phyloP scores from a whole-genome alignment of 257 asterid species.

The Anisodus acutangulus region DNA sequence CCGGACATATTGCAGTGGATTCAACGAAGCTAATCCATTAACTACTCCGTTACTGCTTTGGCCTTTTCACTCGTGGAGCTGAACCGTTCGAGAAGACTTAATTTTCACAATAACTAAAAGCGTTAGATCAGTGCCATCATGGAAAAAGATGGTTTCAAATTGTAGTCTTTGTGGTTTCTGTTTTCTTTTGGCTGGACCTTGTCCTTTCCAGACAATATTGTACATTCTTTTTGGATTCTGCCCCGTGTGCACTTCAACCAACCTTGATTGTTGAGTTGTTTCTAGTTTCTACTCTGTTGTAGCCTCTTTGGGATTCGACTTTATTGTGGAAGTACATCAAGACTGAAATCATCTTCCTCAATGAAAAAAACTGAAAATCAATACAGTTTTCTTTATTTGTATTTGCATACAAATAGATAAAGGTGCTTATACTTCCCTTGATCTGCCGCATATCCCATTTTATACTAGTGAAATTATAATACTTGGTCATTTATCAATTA shows the following conservation, averaged over 20 bases:
- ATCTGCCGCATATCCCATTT: neutral
- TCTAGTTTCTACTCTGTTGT: conserved; percentile 32
- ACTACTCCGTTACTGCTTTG: conserved; percentile 22
- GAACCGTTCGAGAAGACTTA: neutral
- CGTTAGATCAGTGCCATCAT: neutral
- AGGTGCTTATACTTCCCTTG: neutral
- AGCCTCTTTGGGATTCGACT: conserved; percentile 30
- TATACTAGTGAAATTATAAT: neutral
- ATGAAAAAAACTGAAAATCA: neutral
- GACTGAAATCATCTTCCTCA: neutral
- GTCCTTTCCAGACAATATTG: neutral
- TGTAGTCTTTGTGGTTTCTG: neutral
- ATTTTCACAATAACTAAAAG: neutral
- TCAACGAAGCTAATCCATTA: conserved; percentile 39
- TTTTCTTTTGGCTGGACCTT: conserved; percentile 14
- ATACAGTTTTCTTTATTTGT: neutral
- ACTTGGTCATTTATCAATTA: neutral
- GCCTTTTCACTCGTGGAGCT: neutral
- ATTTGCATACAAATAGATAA: neutral
- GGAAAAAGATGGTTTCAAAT: neutral
- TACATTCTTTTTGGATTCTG: neutral
- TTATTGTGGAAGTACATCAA: conserved; percentile 12
- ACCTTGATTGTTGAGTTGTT: conserved; percentile 31
- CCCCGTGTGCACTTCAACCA: conserved; percentile 26
- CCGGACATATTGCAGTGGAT: conserved; percentile 70